Conservation (phyloP, 2,329 filamentous ascomycete species). For the Venturiaceae sp. region DNA sequence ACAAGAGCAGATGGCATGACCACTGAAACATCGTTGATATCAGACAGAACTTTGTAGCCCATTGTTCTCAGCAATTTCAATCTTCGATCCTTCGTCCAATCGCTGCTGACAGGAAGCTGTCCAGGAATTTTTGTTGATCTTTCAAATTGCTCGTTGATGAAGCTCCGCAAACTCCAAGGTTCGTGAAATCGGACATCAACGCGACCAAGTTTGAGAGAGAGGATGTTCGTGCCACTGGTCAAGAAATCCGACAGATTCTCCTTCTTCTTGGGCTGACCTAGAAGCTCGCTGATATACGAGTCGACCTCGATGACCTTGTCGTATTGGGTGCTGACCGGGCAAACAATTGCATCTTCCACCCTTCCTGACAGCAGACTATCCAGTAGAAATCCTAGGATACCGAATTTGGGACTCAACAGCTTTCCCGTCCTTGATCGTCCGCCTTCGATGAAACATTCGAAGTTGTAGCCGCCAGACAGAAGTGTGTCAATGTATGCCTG, state of each 20-base stretch:
- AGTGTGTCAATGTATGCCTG: slow-evolving; percentile 93
- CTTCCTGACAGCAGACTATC: slow-evolving; percentile 83
- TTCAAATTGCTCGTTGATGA: slow-evolving; percentile 66
- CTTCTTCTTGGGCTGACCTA: slow-evolving; percentile 91
- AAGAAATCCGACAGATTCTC: slow-evolving; percentile 88
- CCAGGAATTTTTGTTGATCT: slow-evolving; percentile 42
- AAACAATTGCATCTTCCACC: slow-evolving; percentile 85
- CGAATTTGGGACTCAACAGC: slow-evolving; percentile 87
- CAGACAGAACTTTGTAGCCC: slow-evolving; percentile 82
- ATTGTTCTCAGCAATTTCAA: slow-evolving; percentile 73
- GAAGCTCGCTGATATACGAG: slow-evolving; percentile 86
- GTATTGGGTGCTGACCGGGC: slow-evolving; percentile 94
- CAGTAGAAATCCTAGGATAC: slow-evolving; percentile 83
- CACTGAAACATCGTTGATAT: slow-evolving; percentile 93
- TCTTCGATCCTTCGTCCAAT: slow-evolving; percentile 42
- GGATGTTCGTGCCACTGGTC: slow-evolving; percentile 67
- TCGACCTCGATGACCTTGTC: slow-evolving; percentile 99
- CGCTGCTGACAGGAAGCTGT: slow-evolving; percentile 23
- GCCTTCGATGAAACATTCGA: slow-evolving; percentile 98
- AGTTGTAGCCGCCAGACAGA: slow-evolving; percentile 81
- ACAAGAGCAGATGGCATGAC: slow-evolving; percentile 98
- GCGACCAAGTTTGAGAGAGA: slow-evolving; percentile 79
- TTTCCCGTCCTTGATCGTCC: slow-evolving; percentile 90
- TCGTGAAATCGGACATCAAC: slow-evolving; percentile 96
- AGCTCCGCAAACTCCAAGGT: slow-evolving; percentile 81